Evolutionary conservation across 2,329 filamentous ascomycete genomes (phyloP), one percentile per base, ranked within the genome.

Genomic region (Cyclaneusma minus): DNA sequence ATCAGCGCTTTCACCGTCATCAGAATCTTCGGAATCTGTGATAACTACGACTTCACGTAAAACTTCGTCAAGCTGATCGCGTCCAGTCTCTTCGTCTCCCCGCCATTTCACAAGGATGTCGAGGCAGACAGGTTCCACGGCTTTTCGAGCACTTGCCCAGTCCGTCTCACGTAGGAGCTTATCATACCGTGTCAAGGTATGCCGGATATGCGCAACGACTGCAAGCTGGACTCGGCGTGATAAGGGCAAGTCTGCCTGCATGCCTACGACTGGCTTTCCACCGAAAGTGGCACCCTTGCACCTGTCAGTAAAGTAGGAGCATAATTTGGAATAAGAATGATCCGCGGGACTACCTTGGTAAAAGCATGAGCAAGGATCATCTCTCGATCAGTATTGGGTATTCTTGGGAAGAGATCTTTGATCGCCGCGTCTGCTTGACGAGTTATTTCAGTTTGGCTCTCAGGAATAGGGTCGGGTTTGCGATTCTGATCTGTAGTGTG

Each of bases 21-120:
- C 37, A 10, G 41, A 37, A 12, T 39, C 36, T 26, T 49, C 47
- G 1, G 46, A 48, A 27, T 50, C 47, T n/a, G 42, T 43, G 22
- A 77, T 72, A 39, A 75, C 63, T 28, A 76, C 66, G 7, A 76
- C 67, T 46, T 77, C 71, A 26, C 67, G 60, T 17, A 76, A 53
- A 30, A 76, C 73, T 42, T 76, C 69, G 31, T 76, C 70, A 10
- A 76, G 57, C 44, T 75, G 67, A 39, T 77, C 70, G 25, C 70
- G 64, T 14, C 71, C 71, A 11, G 64, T 75, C 44, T 77, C 71
- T 45, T 77, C 71, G 38, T 77, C 71, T 29, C 71, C 71, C 52
- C 71, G 69, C 71, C 71, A 77, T 63, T 75, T 75, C 56, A 75
- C 64, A 46, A 77, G 63, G 28, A 69, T 56, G 37, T 75, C 70